These are phyloP conservation scores for Plasmodium inui DNA, from an alignment of 169 alveolate genomes.

Conservation along the genomic window DNA sequence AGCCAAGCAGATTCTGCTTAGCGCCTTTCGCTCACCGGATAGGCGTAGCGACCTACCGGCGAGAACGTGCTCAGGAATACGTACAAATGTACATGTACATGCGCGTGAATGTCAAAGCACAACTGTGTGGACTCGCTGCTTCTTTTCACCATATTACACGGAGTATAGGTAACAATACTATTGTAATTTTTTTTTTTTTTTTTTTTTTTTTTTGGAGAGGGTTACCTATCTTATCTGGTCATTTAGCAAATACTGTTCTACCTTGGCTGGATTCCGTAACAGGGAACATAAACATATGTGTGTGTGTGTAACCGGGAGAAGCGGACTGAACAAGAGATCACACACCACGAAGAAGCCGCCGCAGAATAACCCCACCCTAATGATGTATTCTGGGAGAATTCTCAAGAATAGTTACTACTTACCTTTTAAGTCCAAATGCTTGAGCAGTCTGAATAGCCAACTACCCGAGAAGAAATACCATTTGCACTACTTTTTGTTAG, in stretches of 20 bases:
- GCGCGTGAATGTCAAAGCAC: background rate
- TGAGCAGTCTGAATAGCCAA: constrained; percentile 15
- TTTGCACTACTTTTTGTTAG: constrained; percentile 54
- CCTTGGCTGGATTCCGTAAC: background rate
- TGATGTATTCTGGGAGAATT: constrained; percentile 53
- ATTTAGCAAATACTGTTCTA: background rate
- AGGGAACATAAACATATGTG: background rate
- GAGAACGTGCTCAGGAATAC: background rate
- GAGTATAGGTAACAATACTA: background rate
- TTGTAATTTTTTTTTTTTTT: too few relatives aligned
- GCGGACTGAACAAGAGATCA: background rate
- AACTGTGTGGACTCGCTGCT: background rate
- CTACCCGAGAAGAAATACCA: constrained; percentile 27
- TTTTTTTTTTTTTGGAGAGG: background rate
- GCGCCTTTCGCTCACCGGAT: background rate
- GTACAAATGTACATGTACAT: background rate
- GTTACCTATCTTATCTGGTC: background rate
- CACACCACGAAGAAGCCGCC: background rate
- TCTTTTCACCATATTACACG: background rate
- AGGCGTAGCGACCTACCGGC: background rate
- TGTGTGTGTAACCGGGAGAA: background rate
- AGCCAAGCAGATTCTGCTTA: background rate
- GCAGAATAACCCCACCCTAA: background rate
- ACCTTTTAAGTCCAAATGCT: constrained; percentile 53
- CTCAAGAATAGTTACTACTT: constrained; percentile 38